Evolutionary conservation across 495 filamentous ascomycete genomes (phyloP).

Genomic region (Neurospora hispaniola): DNA sequence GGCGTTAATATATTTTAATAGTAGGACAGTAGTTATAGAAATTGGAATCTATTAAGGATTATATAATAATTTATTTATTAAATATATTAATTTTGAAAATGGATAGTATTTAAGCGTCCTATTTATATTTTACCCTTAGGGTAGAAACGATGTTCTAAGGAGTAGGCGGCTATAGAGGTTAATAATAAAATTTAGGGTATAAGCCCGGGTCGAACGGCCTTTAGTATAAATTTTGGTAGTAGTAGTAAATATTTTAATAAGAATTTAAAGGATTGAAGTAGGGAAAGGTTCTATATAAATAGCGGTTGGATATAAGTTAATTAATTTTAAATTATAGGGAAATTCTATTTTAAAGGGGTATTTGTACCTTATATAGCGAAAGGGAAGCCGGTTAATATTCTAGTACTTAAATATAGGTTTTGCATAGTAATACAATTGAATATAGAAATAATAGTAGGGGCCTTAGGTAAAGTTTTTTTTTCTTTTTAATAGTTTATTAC

Average conservation of each 20-base stretch:
- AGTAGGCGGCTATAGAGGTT: background rate
- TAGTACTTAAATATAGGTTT: slow-evolving; percentile 21
- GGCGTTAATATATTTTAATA: slow-evolving; percentile 54
- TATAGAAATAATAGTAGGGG: slow-evolving; percentile 50
- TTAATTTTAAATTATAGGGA: too few relatives aligned
- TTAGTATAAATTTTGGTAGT: too few relatives aligned
- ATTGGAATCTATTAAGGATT: slow-evolving; percentile 55
- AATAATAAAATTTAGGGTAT: slow-evolving; percentile 51
- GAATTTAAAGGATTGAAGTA: slow-evolving; percentile 65
- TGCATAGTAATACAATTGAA: slow-evolving; percentile 57
- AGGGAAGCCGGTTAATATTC: too few relatives aligned
- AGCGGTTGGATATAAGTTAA: slow-evolving; percentile 61
- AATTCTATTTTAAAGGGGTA: too few relatives aligned
- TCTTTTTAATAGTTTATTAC: slow-evolving; percentile 52
- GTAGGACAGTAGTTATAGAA: slow-evolving; percentile 54
- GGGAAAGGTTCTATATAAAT: slow-evolving; percentile 61
- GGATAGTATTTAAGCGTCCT: slow-evolving; percentile 57
- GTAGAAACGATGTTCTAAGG: too few relatives aligned
- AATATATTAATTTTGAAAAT: slow-evolving; percentile 57
- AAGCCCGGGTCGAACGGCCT: slow-evolving; percentile 56
- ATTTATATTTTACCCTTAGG: slow-evolving; percentile 35
- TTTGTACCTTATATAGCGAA: too few relatives aligned
- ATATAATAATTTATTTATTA: slow-evolving; percentile 53
- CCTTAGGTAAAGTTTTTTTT: slow-evolving; percentile 60
- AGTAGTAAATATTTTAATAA: slow-evolving; percentile 70